Base-by-base conservation (phyloP, 2,329 filamentous ascomycete species). In the Microsporum ferrugineum region DNA sequence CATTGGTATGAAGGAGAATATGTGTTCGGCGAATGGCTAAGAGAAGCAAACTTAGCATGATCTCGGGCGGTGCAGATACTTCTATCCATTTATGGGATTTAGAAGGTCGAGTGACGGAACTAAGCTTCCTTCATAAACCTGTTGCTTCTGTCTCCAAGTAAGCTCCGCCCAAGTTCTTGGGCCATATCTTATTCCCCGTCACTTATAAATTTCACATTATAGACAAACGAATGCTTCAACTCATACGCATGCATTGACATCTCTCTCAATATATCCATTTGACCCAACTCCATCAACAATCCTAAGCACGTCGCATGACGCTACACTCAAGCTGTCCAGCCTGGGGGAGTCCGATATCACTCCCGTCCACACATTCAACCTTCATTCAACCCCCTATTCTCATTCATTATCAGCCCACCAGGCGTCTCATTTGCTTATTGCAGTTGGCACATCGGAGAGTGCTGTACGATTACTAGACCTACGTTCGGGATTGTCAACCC, bases 61-160 rank as follows among this genome's bases (percentile, higher is more conserved):
- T 96, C 1, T 95, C 91, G 0, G 92, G 89, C 2, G 91, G 91
- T 34, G 87, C 89, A 3, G 90, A 96, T 70, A 89, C 88, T 7
- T 88, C 88, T 0, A 84, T 96, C 69, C 88, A 86, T 66, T 76
- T 96, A 53, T 96, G 91, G 91, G 87, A 96, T 73, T 81, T 96
- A 5, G 88, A 95, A 68, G 76, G 81, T 57, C 77, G 78, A 66
- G 71, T 76, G 74, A 64, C 71, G 63, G 63, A 72, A 72, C 39
- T 79, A 79, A 68, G 79, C 71, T 17, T 86, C 81, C 67, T 79
- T n/a, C 70, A 76, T 56, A 65, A 75, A 5, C 82, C 88, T 1
- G 71, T 80, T 23, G 80, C 78, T 57, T 77, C 76, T 56, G 66
- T 75, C 58, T 69, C 68, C 62, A 74, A 70, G 66, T 70, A 17